Conservation (phyloP, 1,284 basidiomycete species). For the Ceratobasidium sp. region DNA sequence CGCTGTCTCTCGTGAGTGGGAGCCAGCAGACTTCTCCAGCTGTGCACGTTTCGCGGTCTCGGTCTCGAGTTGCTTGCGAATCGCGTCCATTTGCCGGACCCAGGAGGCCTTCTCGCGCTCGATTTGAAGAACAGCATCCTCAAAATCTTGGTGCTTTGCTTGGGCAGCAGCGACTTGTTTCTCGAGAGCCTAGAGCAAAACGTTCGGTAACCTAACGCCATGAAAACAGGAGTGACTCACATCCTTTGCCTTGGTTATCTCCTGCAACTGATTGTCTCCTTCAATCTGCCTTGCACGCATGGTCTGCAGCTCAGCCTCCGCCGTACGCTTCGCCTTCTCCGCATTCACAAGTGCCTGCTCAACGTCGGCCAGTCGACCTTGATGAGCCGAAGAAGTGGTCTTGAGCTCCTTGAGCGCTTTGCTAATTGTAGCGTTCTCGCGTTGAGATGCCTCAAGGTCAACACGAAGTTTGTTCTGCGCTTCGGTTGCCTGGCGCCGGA, state of each 20-base stretch:
- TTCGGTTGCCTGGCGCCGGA: slow-evolving; percentile 67
- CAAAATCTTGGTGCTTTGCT: slow-evolving; percentile 82
- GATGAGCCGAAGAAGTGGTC: slow-evolving; percentile 64
- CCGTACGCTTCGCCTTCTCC: slow-evolving; percentile 74
- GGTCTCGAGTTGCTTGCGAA: slow-evolving; percentile 73
- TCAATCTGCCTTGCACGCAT: slow-evolving; percentile 79
- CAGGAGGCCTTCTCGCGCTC: slow-evolving; percentile 83
- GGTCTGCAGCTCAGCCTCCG: slow-evolving; percentile 80
- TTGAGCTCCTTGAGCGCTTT: slow-evolving; percentile 71
- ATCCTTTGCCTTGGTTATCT: slow-evolving; percentile 74
- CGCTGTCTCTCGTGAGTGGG: slow-evolving; percentile 74
- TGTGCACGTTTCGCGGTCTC: slow-evolving; percentile 76
- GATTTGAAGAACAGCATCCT: slow-evolving; percentile 85
- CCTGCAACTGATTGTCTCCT: slow-evolving; percentile 72
- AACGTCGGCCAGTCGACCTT: slow-evolving; percentile 62
- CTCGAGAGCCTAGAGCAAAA: slow-evolving; percentile 68
- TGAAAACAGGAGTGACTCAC: slow-evolving; percentile 57
- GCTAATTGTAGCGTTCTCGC: slow-evolving; percentile 68
- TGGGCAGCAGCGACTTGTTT: slow-evolving; percentile 78
- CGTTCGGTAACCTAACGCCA: slow-evolving; percentile 17
- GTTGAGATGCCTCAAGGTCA: slow-evolving; percentile 68
- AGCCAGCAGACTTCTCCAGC: slow-evolving; percentile 73
- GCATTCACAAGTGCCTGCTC: slow-evolving; percentile 68
- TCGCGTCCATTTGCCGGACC: slow-evolving; percentile 74
- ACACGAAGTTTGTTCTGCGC: slow-evolving; percentile 73